These are phyloP conservation scores for Aegilops bicornis DNA, from an alignment of 176 grass and related monocot species.

Conservation along the genomic window DNA sequence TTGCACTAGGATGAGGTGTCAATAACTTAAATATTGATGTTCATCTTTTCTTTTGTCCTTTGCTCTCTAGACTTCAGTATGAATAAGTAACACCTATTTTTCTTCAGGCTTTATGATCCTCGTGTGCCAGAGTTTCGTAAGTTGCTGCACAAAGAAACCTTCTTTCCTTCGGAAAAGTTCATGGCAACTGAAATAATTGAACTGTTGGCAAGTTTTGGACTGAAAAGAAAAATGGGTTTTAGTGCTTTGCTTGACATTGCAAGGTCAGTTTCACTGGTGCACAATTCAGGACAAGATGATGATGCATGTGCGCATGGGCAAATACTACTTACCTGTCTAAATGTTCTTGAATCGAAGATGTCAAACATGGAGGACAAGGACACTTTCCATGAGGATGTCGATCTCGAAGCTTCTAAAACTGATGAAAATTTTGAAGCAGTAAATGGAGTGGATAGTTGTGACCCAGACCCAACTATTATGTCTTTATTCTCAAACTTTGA, in stretches of 20 bases:
- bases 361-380: conserved; percentile 45
- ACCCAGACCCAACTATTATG: conserved; percentile 33
- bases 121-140: conserved; percentile 69
- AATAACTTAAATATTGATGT: conserved; percentile 4
- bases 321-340: conserved; percentile 73
- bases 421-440: conserved; percentile 36
- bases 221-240: conserved; percentile 78
- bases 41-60: conserved; percentile 2
- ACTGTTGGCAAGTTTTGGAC: conserved; percentile 70
- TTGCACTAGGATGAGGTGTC: conserved; percentile 2
- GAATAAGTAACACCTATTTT: conserved; percentile 29
- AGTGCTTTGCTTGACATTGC: conserved; percentile 86
- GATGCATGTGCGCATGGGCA: conserved; percentile 52
- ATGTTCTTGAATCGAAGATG: conserved; percentile 61
- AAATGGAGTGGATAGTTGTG: conserved; percentile 35
- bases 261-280: conserved; percentile 73
- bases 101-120: conserved; percentile 95
- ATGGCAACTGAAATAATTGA: conserved; percentile 67
- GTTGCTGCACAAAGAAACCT: conserved; percentile 89
- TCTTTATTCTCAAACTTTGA: conserved; percentile 70
- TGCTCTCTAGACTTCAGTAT: conserved; percentile 8
- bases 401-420: conserved; percentile 33
- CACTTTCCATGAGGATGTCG: conserved; percentile 18
- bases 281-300: conserved; percentile 47
- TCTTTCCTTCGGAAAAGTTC: conserved; percentile 89